A percentile compares a stretch with the other conserved stretches of the same genome.
These are phyloP conservation scores for Globisporangium irregulare DNA, from an alignment of 352 stramenopile genomes.

Conservation along the genomic window DNA sequence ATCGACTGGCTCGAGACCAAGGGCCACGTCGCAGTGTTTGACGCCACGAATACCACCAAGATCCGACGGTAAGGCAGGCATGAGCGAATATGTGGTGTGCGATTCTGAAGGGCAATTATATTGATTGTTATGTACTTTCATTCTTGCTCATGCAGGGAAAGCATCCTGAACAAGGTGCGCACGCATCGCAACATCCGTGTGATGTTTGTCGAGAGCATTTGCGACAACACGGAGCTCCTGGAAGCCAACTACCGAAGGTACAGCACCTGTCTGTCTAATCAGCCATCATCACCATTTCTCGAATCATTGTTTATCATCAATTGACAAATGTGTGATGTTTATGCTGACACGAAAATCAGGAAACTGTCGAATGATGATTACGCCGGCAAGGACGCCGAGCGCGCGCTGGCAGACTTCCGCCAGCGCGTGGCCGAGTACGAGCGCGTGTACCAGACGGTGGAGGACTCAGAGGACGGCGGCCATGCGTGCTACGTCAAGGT, in stretches of 20 bases:
- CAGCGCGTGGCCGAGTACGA: constrained; percentile 91
- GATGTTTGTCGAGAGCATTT: constrained; percentile 96
- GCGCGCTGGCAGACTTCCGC: constrained; percentile 87
- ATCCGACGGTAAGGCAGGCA: constrained; percentile 29
- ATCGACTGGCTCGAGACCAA: constrained; percentile 89
- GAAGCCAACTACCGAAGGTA: constrained; percentile 89
- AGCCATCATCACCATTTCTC: constrained; percentile 1
- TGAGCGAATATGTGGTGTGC: neutral
- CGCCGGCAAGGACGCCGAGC: constrained; percentile 71
- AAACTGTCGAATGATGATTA: constrained; percentile 91
- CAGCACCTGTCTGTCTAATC: neutral
- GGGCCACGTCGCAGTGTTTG: constrained; percentile 92
- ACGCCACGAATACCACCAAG: constrained; percentile 95
- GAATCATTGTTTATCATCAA: constrained; percentile 16
- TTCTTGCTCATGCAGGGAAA: constrained; percentile 25
- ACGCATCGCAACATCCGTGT: constrained; percentile 74
- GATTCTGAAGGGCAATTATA: constrained; percentile 12
- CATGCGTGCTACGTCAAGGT: constrained; percentile 92
- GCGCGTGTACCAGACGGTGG: constrained; percentile 91
- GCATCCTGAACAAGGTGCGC: constrained; percentile 64
- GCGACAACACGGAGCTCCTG: constrained; percentile 90
- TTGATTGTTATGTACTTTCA: neutral
- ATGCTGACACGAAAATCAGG: constrained; percentile 21
- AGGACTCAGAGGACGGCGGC: constrained; percentile 77
- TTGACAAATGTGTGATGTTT: constrained; percentile 12